Evolutionary conservation across 2,329 filamentous ascomycete genomes (phyloP), one percentile per base, ranked within the genome.

Genomic region (Aspergillus brasiliensis): DNA sequence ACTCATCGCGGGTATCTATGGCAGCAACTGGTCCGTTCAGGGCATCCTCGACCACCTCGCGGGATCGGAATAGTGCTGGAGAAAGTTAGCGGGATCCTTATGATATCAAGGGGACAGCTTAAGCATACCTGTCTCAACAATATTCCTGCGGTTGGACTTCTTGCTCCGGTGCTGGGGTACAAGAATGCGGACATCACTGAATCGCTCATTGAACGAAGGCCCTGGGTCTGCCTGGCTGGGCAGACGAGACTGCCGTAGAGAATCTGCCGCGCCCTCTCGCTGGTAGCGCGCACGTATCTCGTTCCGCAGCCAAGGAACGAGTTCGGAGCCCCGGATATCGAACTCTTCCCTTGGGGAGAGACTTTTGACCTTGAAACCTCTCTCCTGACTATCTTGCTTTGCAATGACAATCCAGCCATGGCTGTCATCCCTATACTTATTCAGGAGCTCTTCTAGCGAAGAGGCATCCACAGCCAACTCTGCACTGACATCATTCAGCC

Each of bases 321-420:
- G 82, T 60, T 96, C 89, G 3, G 84, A 81, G 23, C 83, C 83
- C 3, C 88, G 85, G 42, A 98, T 83, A 65, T 98, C 95, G 4
- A 84, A 86, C 67, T 96, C 92, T 27, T 96, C 91, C 70, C 90
- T 95, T 61, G 88, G 87, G 31, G 87, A 84, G 70, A 93, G 85
- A 11, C 86, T 91, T 71, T 90, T 91, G 64, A 97, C 85, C 77
- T 96, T 96, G 51, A 96, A 77, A 2, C 82, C 82, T 19, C 79
- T 73, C 48, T 80, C 78, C 54, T 84, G 82, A 52, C 82, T 77
- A 80, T 88, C 69, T 76, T 87, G 77, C 73, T 97, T 96, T 69
- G 97, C 88, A 62, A 96, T 90, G 38, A 97, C 86, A 61, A 97
- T 87, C 91, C 93, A 98, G 25, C 86, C 89, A 74, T 96, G 91